phyloP scores from a whole-genome alignment of 2,329 filamentous ascomycete species.

The Nothopassalora personata region DNA sequence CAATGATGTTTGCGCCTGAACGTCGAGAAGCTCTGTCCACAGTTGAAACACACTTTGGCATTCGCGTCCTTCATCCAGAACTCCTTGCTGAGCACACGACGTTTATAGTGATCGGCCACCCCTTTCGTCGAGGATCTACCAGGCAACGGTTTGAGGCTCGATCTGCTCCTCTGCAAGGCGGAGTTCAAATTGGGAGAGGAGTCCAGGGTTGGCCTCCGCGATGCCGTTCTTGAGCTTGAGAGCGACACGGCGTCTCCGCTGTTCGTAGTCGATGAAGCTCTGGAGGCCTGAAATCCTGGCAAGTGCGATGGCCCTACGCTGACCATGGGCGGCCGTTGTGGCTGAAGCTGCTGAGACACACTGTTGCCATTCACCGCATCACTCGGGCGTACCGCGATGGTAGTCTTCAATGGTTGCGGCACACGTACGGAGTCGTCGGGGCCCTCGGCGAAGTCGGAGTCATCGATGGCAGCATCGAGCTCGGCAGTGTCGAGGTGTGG shows the following conservation, averaged over 20 bases:
- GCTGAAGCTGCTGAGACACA: constrained; percentile 19
- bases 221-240: constrained; percentile 19
- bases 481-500: constrained; percentile 10
- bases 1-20: constrained; percentile 97
- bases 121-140: constrained; percentile 7
- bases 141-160: constrained; percentile 18
- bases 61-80: constrained; percentile 98
- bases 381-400: background rate
- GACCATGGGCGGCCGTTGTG: constrained; percentile 34
- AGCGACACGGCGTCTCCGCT: constrained; percentile 30
- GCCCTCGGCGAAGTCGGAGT: constrained; percentile 20
- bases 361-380: background rate
- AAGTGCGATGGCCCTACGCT: constrained; percentile 44
- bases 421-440: constrained; percentile 5
- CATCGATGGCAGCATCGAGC: constrained; percentile 20
- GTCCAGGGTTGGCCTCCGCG: constrained; percentile 13
- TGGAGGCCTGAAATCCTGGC: constrained; percentile 43
- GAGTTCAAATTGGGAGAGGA: constrained; percentile 28
- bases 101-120: constrained; percentile 60
- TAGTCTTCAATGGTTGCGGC: background rate
- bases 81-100: constrained; percentile 85
- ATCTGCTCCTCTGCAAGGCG: constrained; percentile 24
- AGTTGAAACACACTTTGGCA: constrained; percentile 93
- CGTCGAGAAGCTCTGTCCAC: constrained; percentile 82
- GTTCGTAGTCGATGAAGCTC: constrained; percentile 42